Evolutionary conservation across 2,329 filamentous ascomycete species (phyloP), one percentile per base, ranked within the genome.

Genomic region (Metarhizium anisopliae): DNA sequence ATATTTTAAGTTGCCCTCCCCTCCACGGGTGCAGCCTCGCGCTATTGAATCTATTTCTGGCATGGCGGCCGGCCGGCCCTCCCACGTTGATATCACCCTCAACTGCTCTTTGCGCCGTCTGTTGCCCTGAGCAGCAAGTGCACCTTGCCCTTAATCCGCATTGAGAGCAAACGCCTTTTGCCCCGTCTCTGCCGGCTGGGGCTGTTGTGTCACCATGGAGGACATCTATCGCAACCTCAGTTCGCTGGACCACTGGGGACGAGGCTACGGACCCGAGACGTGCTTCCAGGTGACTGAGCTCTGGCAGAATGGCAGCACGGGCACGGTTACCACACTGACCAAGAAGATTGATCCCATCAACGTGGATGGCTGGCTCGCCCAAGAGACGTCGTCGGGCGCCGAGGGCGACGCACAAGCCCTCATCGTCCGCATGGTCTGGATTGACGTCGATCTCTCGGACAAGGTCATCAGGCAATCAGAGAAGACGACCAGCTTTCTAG

Each of bases 161-260:
- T 16, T n/a, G 49, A 16, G 16, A 32, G 29, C 16, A 35, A 25
- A 25, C 25, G 13, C 7, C 30, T 35, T 13, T 25, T 14, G 30
- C 13, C 10, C 16, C 25, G 2, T 6, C 30, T 7, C 16, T 25
- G 25, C 25, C 25, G 1, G 25, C 25, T 4, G 3, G 13, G 40
- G n/a, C 36, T 47, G 25, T 14, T n/a, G 25, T n/a, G 3, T 32
- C 20, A 25, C 16, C 25, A 69, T 69, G 67, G 67, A 69, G 30
- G 66, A 68, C 32, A 66, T 69, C 54, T 69, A 67, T 52, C 57
- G 63, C 6, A 68, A 67, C 50, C 63, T 69, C 49, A 59, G 62
- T 50, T 58, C 57, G 11, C 61, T 66, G 52, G 65, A 63, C 42
- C 54, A 63, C 2, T 62, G 62, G 51, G 57, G 56, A 3, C 58